A percentile compares a stretch with the other conserved stretches of the same genome.
Evolutionary conservation across 768 basidiomycete species (phyloP).

Genomic region (Termitomyces sp.): DNA sequence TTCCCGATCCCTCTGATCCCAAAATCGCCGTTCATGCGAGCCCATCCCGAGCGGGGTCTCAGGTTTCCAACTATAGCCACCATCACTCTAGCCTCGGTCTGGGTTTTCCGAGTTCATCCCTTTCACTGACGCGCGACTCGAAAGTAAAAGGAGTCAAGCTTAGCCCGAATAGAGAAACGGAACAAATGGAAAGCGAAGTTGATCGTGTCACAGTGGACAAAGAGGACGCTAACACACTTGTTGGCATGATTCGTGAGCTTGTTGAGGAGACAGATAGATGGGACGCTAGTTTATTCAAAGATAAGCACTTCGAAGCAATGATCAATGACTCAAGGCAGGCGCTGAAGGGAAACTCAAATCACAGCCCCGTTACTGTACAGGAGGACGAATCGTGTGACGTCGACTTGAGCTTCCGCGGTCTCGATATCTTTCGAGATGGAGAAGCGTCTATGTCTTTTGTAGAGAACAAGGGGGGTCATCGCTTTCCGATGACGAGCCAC

Average conservation of each 20-base stretch:
- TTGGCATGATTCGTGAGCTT: slow-evolving; percentile 41
- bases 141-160: not conserved
- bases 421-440: slow-evolving; percentile 15
- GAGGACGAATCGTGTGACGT: slow-evolving; percentile 15
- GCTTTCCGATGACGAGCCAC: not conserved
- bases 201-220: slow-evolving; percentile 5
- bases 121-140: not conserved
- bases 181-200: not conserved
- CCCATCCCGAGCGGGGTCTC: not conserved
- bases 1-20: slow-evolving; percentile 24
- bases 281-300: slow-evolving; percentile 43
- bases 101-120: slow-evolving; percentile 10
- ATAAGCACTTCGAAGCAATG: slow-evolving; percentile 40
- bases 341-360: not conserved
- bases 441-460: slow-evolving; percentile 3
- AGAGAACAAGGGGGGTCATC: slow-evolving; percentile 1
- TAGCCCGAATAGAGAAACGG: not conserved
- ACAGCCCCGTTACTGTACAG: not conserved
- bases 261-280: slow-evolving; percentile 45
- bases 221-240: slow-evolving; percentile 25
- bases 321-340: slow-evolving; percentile 25
- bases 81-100: slow-evolving; percentile 14
- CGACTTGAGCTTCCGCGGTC: slow-evolving; percentile 17
- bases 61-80: not conserved
- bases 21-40: slow-evolving; percentile 8